Conservation (phyloP, 257 asterid genomes). For the Solanum pimpinellifolium region DNA sequence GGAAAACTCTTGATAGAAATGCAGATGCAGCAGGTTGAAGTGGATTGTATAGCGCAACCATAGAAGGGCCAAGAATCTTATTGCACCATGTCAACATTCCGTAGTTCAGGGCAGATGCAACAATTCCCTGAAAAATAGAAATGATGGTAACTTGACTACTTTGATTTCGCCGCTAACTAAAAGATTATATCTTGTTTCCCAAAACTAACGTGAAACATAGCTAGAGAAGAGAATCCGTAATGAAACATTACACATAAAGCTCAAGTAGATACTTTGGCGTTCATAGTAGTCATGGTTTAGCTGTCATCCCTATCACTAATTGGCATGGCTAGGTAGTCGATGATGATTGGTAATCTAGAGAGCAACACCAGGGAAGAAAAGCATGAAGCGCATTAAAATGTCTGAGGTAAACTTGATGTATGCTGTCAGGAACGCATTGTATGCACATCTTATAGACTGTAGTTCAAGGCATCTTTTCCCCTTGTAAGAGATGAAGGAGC, state of each 20-base stretch:
- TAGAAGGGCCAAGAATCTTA: slow-evolving; percentile 80
- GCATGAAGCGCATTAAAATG: not conserved
- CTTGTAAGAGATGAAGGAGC: not conserved
- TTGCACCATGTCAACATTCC: slow-evolving; percentile 88
- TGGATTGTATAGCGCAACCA: slow-evolving; percentile 87
- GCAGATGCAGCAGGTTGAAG: slow-evolving; percentile 94
- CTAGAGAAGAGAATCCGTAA: not conserved
- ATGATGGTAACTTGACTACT: not conserved
- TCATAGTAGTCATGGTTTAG: not conserved
- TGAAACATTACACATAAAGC: not conserved
- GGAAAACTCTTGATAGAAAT: slow-evolving; percentile 71
- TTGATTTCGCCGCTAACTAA: not conserved
- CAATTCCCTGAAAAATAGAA: slow-evolving; percentile 44
- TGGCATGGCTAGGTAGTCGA: not conserved
- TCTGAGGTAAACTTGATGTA: not conserved
- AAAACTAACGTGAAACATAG: not conserved
- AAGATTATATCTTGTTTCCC: not conserved
- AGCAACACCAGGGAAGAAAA: not conserved
- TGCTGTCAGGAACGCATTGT: not conserved
- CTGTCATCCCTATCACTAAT: not conserved
- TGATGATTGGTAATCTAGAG: not conserved
- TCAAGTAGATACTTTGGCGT: not conserved
- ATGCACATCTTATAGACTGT: not conserved
- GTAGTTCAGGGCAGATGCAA: slow-evolving; percentile 85
- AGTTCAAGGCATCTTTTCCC: not conserved